Evolutionary conservation across 352 stramenopile species (phyloP), one percentile per base, ranked within the genome.

Genomic region (Globisporangium acanthophoron): DNA sequence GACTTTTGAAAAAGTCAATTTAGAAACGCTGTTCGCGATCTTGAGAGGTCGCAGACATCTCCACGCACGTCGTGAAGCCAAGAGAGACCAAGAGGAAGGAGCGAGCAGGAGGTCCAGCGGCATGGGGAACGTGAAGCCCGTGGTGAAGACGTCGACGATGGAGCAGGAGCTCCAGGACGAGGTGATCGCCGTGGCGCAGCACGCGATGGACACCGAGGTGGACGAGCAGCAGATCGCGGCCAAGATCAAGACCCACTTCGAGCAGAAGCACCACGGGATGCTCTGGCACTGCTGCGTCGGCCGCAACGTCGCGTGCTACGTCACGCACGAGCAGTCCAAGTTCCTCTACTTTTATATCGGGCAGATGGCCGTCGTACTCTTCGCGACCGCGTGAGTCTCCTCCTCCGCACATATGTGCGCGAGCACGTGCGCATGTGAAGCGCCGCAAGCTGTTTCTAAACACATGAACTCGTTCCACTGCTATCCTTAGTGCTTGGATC

Each of bases 271-370:
- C 64, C 82, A 92, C 64, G 85, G 85, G 9, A 76, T 93, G 59
- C 67, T 93, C 31, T 98, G 93, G 93, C 93, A 98, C 73, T 98
- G 93, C 75, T 97, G 96, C 62, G 90, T 98, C 45, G 93, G 93
- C 2, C 74, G 92, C 63, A 98, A 98, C 67, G 93, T 98, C 33
- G 92, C 92, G 40, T 97, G 86, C 66, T 97, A 92, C 65, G 93
- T 98, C 15, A 97, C 92, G 3, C 92, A 98, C 64, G 90, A 98
- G 64, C 87, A 96, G 66, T 90, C 76, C 60, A 97, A 97, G 69
- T 98, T 97, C 62, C 89, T 97, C 54, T 98, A 98, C 76, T 97
- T 98, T 62, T 98, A 98, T 85, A 90, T 98, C 48, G 93, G 93
- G 20, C 93, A 98, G 67, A 96, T 95, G 71, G 93, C 90, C 29